A percentile compares a stretch with the other conserved stretches of the same genome.
phyloP scores from a whole-genome alignment of 768 basidiomycete species.

The Floccularia luteovirens region DNA sequence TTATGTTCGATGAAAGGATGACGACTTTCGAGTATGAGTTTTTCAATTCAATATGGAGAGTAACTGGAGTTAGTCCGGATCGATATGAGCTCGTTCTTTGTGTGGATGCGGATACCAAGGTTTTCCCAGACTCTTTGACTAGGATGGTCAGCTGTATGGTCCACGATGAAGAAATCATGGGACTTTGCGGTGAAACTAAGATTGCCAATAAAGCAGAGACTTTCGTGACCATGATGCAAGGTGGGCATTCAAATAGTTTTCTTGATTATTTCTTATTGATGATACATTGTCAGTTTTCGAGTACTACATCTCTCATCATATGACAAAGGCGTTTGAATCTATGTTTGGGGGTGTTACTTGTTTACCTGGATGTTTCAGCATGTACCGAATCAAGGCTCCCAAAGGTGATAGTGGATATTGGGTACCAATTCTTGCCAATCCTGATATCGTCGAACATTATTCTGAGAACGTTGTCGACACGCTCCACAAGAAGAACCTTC shows the following conservation, averaged over 20 bases:
- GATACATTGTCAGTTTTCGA: conserved; percentile 72
- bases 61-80: conserved; percentile 92
- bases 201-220: conserved; percentile 99
- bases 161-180: conserved; percentile 97
- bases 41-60: conserved; percentile 97
- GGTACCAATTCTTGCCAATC: conserved; percentile 98
- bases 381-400: conserved; percentile 99
- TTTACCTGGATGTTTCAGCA: conserved; percentile 98
- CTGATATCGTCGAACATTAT: conserved; percentile 97
- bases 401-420: conserved; percentile 94
- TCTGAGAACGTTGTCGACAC: conserved; percentile 99
- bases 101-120: conserved; percentile 97
- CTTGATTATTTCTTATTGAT: conserved; percentile 2
- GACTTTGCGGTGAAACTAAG: conserved; percentile 98
- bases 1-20: conserved; percentile 99
- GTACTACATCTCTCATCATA: conserved; percentile 99
- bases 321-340: conserved; percentile 98
- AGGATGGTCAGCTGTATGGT: conserved; percentile 97
- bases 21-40: conserved; percentile 99
- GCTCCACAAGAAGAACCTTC: conserved; percentile 97
- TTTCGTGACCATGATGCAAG: conserved; percentile 99
- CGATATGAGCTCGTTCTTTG: conserved; percentile 92
- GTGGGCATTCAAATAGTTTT: conserved; percentile 35
- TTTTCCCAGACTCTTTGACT: conserved; percentile 96
- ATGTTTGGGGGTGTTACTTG: conserved; percentile 99